phyloP scores from a whole-genome alignment of 148 eudicot species.

The Silene uniflora region DNA sequence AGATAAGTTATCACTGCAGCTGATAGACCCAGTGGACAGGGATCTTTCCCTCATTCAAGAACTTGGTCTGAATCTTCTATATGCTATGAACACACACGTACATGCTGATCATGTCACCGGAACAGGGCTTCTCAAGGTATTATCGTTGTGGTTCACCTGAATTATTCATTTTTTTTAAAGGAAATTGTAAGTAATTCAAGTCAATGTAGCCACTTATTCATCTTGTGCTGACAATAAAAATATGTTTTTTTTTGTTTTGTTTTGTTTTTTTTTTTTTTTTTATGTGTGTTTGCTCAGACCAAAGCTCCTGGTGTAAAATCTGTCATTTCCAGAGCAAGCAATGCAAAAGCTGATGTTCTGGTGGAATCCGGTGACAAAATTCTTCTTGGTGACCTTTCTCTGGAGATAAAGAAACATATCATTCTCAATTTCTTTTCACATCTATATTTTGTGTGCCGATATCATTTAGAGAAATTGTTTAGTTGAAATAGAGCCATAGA shows the following conservation, averaged over 20 bases:
- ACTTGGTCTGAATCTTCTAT: conserved; percentile 81
- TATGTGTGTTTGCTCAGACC: conserved; percentile 52
- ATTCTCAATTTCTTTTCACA: not conserved
- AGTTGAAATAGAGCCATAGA: not conserved
- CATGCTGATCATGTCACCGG: conserved; percentile 99
- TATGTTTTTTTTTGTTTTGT: not conserved
- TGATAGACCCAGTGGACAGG: conserved; percentile 92
- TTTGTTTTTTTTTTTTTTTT: not conserved
- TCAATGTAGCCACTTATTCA: not conserved
- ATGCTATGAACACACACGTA: conserved; percentile 94
- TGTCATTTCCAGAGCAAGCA: conserved; percentile 85
- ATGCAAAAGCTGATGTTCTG: conserved; percentile 73
- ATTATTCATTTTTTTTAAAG: not conserved
- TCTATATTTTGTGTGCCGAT: not conserved
- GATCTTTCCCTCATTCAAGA: conserved; percentile 81
- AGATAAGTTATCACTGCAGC: conserved; percentile 39
- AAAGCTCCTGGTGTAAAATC: conserved; percentile 75
- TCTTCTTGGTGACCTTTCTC: conserved; percentile 59
- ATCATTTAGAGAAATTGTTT: not conserved
- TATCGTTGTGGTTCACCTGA: not conserved
- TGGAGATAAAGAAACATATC: conserved; percentile 54
- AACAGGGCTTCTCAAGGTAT: conserved; percentile 83
- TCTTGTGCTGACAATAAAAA: too few relatives aligned
- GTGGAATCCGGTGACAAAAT: conserved; percentile 80
- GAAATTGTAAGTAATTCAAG: not conserved